Conservation (phyloP, 192 early-diverging fungal genomes). For the Coemansia sp. region DNA sequence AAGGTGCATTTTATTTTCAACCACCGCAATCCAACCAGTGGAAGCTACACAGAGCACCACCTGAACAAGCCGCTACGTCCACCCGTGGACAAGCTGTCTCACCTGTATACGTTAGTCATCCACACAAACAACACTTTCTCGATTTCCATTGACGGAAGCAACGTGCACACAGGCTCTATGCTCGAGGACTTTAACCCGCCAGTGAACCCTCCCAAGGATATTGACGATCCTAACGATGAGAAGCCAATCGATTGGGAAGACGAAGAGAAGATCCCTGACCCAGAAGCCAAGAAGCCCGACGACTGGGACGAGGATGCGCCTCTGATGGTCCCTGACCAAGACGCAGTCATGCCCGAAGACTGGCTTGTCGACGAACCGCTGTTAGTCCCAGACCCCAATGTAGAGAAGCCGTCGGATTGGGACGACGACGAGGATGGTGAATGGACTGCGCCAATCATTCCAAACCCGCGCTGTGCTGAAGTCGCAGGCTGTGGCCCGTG, state of each 20-base stretch:
- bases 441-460: constrained; percentile 74
- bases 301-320: constrained; percentile 94
- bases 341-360: constrained; percentile 79
- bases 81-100: constrained; percentile 65
- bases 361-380: constrained; percentile 84
- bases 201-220: constrained; percentile 88
- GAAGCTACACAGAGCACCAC: constrained; percentile 86
- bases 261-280: constrained; percentile 79
- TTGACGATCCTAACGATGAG: constrained; percentile 71
- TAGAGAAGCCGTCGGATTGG: constrained; percentile 88
- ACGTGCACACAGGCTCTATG: constrained; percentile 68
- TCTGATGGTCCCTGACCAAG: constrained; percentile 70
- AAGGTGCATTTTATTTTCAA: constrained; percentile 94
- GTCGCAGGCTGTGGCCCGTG: constrained; percentile 79
- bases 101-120: constrained; percentile 85
- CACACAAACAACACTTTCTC: constrained; percentile 80
- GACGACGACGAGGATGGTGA: constrained; percentile 93
- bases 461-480: constrained; percentile 81
- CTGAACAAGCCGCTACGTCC: constrained; percentile 68
- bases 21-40: constrained; percentile 84
- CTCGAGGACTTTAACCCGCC: constrained; percentile 79
- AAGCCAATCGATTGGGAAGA: constrained; percentile 93
- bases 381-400: constrained; percentile 76
- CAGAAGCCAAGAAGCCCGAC: constrained; percentile 71
- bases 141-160: constrained; percentile 74